Evolutionary conservation across 2,329 filamentous ascomycete species (phyloP), one percentile per base, ranked within the genome.

Genomic region (Fusarium marasasianum): DNA sequence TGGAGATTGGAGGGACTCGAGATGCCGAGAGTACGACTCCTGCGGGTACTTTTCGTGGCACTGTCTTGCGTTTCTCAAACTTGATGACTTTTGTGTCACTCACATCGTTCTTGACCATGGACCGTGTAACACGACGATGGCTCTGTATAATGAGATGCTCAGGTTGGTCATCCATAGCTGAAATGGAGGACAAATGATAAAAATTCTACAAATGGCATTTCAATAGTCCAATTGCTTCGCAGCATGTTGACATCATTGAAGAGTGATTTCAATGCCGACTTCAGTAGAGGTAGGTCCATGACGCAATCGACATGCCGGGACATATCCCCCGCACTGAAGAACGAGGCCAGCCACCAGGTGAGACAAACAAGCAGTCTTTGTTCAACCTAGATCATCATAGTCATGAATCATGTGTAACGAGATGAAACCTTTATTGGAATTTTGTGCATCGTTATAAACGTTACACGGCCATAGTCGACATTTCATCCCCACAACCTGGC

Each of bases 221-320:
- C 5, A n/a, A 50, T 0, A 6, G 9, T 31, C 4, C 0, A n/a
- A 8, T 6, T 8, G 1, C 2, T 50, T 12, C 9, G 6, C 11
- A 5, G 8, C 2, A 17, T 15, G 14, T 2, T n/a, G 0, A 1
- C 3, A 4, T 6, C n/a, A 4, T 14, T 13, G 2, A 29, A 1
- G 11, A 12, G 12, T 4, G 3, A 26, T 18, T 24, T 5, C 4
- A 12, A 15, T 11, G 4, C 3, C 3, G 8, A 24, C 29, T 31
- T 35, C 5, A 12, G 20, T 22, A 22, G 14, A 31, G 22, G 8
- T 9, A 1, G 13, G 24, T 67, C 63, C 5, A 68, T 68, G 65
- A 68, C 65, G 65, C 18, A 47, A 68, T 53, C 10, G 44, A 13
- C 37, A 48, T 15, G 20, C 12, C 8, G 11, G 6, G 18, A 14